phyloP scores from a whole-genome alignment of 257 asterid genomes.

The Anisodus tanguticus region DNA sequence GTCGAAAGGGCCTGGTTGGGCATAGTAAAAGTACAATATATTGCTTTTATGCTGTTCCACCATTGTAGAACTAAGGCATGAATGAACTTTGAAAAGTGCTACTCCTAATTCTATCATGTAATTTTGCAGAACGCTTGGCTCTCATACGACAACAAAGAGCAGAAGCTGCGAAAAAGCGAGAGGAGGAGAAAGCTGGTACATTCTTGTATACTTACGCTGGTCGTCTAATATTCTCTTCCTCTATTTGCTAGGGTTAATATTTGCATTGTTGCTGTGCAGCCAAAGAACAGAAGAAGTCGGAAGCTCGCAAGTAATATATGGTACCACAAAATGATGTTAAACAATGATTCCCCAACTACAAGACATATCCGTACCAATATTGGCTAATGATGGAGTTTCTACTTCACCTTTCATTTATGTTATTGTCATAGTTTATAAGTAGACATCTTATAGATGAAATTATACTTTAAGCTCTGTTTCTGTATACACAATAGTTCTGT shows the following conservation, averaged over 20 bases:
- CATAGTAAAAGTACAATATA: neutral
- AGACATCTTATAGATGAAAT: constrained; percentile 12
- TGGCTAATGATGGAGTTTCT: constrained; percentile 25
- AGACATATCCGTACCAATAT: neutral
- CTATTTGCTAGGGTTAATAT: neutral
- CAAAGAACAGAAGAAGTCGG: constrained; percentile 81
- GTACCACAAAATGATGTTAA: constrained; percentile 25
- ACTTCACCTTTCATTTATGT: neutral
- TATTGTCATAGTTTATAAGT: neutral
- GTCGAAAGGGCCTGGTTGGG: too few relatives aligned
- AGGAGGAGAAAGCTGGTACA: constrained; percentile 92
- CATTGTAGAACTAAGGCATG: neutral
- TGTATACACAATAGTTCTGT: neutral
- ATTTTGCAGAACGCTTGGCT: constrained; percentile 76
- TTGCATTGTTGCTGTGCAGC: constrained; percentile 51
- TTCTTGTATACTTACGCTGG: neutral
- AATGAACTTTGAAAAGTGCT: constrained; percentile 7
- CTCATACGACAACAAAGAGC: constrained; percentile 88
- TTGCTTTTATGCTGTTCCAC: constrained; percentile 15
- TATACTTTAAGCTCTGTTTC: constrained; percentile 20
- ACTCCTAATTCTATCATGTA: neutral
- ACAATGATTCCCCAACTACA: constrained; percentile 21
- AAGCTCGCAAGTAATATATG: constrained; percentile 70
- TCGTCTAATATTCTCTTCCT: neutral
- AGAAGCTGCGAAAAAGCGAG: constrained; percentile 92